Evolutionary conservation across 345 rosid genomes (phyloP).

Genomic region (Syzygium aqueum): DNA sequence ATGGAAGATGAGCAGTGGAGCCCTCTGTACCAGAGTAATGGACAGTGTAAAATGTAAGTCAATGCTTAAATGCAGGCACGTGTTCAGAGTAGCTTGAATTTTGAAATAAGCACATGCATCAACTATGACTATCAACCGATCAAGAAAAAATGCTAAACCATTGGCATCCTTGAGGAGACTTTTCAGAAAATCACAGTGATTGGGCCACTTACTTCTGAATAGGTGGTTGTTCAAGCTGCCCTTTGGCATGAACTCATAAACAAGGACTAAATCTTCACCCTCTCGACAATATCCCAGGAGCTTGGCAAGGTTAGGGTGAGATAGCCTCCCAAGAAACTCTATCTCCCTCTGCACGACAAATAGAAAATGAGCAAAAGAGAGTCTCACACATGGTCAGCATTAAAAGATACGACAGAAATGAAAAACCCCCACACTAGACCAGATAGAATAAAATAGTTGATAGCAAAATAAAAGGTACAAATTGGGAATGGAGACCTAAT

Average conservation of each 20-base stretch:
- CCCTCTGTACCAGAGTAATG: neutral
- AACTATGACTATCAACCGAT: neutral
- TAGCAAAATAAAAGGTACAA: neutral
- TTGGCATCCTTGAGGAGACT: neutral
- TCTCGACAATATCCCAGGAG: conserved; percentile 3
- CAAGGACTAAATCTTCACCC: neutral
- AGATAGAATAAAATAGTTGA: neutral
- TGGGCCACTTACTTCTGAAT: neutral
- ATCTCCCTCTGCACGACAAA: conserved; percentile 1
- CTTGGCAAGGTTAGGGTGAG: neutral
- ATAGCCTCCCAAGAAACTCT: neutral
- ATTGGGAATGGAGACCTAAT: fast-evolving
- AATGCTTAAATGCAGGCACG: neutral
- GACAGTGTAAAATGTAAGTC: neutral
- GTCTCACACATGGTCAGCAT: neutral
- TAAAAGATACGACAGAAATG: neutral
- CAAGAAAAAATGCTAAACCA: no score
- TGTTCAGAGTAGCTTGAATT: neutral
- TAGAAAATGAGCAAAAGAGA: neutral
- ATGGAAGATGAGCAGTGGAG: neutral
- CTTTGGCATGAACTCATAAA: conserved; percentile 4
- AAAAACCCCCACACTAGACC: neutral
- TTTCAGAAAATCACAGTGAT: neutral
- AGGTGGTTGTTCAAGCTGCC: conserved; percentile 2
- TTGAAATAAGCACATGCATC: neutral